Base-by-base conservation (phyloP, 2,329 filamentous ascomycete species). In the Paramyrothecium roridum region DNA sequence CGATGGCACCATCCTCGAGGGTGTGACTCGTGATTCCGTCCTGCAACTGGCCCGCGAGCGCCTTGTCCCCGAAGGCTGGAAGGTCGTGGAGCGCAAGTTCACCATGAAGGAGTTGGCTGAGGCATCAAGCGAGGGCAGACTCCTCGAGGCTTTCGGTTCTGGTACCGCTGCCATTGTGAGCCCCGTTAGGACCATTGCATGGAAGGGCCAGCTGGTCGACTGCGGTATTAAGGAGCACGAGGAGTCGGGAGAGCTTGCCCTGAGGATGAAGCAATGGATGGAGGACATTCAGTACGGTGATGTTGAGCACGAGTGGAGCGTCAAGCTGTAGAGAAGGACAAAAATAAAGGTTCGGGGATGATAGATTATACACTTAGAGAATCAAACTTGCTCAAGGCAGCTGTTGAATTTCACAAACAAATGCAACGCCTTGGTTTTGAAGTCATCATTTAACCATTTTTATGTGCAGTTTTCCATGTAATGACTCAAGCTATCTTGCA, bases 261-360 rank as follows among this genome's bases (percentile, higher is more conserved):
- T 85, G 65, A 84, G 84, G 73, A 93, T 99, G 88, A 96, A 96
- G 85, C 84, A 88, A 66, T 99, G 95, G 95, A 97, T 99, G 59
- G 93, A 96, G 78, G 88, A 79, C 26, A 93, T 96, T 63, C 93
- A 98, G 77, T 97, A 98, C 70, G 95, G 95, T 60, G 93, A 97
- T 61, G 89, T 93, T 74, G 84, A 91, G 70, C 91, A 97, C 72
- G 82, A 87, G 62, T 99, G 95, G 95, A 97, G 93, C 80, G 87
- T 86, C 65, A 63, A 77, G 53, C 52, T 54, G 75, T 75, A 43
- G 37, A 43, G 13, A 43, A 67, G 68, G 63, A 47, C 52, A 46
- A 54, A 19, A 22, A 33, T 16, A 10, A 7, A 6, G 37, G n/a
- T 43, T 17, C 16, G 37, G 22, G 22, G 19, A 26, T 30, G 47